Evolutionary conservation across 768 basidiomycete species (phyloP).

Genomic region (Agaricus subrufescens): DNA sequence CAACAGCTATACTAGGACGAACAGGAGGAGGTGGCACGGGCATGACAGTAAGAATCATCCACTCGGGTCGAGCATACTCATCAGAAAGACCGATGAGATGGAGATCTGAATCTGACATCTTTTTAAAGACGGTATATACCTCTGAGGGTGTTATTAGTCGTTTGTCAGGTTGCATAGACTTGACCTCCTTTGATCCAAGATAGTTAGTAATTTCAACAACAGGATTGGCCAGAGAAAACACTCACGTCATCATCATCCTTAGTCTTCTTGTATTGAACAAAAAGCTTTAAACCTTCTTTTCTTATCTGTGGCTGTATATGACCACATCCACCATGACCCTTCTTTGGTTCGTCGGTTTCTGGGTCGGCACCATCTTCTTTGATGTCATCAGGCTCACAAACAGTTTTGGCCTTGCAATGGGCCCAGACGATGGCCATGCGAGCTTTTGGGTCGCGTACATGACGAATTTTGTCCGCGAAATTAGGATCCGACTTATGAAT

Average conservation of each 20-base stretch:
- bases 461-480: slow-evolving; percentile 85
- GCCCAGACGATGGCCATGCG: slow-evolving; percentile 85
- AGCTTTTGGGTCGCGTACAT: slow-evolving; percentile 79
- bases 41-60: slow-evolving; percentile 99
- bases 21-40: slow-evolving; percentile 98
- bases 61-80: slow-evolving; percentile 95
- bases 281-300: slow-evolving; percentile 94
- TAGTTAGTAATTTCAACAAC: slow-evolving; percentile 12
- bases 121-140: slow-evolving; percentile 92
- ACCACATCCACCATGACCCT: slow-evolving; percentile 96
- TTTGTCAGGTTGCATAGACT: slow-evolving; percentile 78
- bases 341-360: slow-evolving; percentile 70
- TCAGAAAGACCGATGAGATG: slow-evolving; percentile 88
- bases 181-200: slow-evolving; percentile 54
- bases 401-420: slow-evolving; percentile 83
- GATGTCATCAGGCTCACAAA: slow-evolving; percentile 85
- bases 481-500: slow-evolving; percentile 71
- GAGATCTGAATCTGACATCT: slow-evolving; percentile 88
- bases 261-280: slow-evolving; percentile 90
- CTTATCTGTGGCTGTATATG: slow-evolving; percentile 84
- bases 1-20: slow-evolving; percentile 95
- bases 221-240: slow-evolving; percentile 15
- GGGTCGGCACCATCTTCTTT: slow-evolving; percentile 79
- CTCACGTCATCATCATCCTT: slow-evolving; percentile 93
- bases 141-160: slow-evolving; percentile 79